These are phyloP conservation scores for Curvularia eragrostidis DNA, from an alignment of 2,329 filamentous ascomycete species.

Conservation along the genomic window DNA sequence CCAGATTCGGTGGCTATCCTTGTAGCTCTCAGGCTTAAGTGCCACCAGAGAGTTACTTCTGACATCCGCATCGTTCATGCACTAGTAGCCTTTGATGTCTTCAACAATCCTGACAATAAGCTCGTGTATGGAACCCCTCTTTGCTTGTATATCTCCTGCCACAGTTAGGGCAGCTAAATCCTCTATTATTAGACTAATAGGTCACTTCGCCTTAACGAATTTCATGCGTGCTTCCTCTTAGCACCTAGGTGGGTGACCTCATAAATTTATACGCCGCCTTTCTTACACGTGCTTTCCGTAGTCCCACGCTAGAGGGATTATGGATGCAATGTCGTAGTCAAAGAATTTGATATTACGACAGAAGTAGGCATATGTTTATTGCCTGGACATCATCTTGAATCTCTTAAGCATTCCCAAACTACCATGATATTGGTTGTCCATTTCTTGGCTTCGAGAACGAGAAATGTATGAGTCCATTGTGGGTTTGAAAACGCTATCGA, in stretches of 20 bases:
- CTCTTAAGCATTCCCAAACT: neutral
- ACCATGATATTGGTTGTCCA: neutral
- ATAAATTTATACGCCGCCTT: no score
- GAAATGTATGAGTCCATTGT: neutral
- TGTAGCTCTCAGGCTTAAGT: neutral
- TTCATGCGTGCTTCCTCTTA: neutral
- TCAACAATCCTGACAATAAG: neutral
- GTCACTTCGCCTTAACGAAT: neutral
- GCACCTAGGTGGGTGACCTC: no score
- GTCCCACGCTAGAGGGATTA: no score
- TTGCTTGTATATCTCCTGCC: neutral
- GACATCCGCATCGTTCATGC: neutral
- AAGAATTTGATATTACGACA: neutral
- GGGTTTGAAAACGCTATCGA: neutral
- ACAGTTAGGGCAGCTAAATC: neutral
- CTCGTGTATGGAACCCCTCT: neutral
- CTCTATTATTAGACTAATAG: neutral
- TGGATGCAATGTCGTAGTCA: neutral
- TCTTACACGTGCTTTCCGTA: no score
- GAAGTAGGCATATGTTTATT: neutral
- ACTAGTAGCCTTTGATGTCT: neutral
- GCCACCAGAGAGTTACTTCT: neutral
- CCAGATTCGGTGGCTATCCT: slow-evolving; percentile 15
- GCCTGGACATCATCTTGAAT: neutral
- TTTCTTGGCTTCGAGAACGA: neutral